phyloP scores from a whole-genome alignment of 2,329 filamentous ascomycete species.

The Aspergillus sp. region DNA sequence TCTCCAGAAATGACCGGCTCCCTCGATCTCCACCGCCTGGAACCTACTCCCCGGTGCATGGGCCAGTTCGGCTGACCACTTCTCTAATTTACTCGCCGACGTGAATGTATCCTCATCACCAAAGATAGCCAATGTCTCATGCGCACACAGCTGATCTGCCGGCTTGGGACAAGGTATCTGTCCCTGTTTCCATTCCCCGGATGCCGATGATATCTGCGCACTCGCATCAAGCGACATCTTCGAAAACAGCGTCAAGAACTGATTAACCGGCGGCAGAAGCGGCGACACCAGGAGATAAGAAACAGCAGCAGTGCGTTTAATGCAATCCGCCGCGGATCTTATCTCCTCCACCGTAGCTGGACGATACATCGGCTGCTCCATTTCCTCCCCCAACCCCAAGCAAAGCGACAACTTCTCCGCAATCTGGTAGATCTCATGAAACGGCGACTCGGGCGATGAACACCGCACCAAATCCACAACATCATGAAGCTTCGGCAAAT shows the following conservation, averaged over 20 bases:
- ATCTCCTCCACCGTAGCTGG: background rate
- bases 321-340: background rate
- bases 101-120: constrained; percentile 77
- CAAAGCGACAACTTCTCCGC: constrained; percentile 69
- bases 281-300: constrained; percentile 67
- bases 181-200: constrained; percentile 28
- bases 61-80: constrained; percentile 64
- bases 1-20: constrained; percentile 66
- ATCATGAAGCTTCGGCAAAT: constrained; percentile 61
- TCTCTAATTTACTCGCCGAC: constrained; percentile 62
- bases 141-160: constrained; percentile 55
- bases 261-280: constrained; percentile 56
- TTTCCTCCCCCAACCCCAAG: constrained; percentile 48
- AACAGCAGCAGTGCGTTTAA: constrained; percentile 25
- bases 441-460: constrained; percentile 57
- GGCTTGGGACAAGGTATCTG: constrained; percentile 46
- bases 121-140: constrained; percentile 69
- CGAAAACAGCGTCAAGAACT: constrained; percentile 64
- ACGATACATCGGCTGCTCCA: constrained; percentile 27
- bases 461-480: constrained; percentile 63
- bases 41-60: constrained; percentile 51
- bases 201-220: constrained; percentile 21
- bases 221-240: constrained; percentile 39
- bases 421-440: constrained; percentile 69
- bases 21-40: constrained; percentile 50